Conservation (phyloP, 345 rosid species). For the Gossypium stocksii region DNA sequence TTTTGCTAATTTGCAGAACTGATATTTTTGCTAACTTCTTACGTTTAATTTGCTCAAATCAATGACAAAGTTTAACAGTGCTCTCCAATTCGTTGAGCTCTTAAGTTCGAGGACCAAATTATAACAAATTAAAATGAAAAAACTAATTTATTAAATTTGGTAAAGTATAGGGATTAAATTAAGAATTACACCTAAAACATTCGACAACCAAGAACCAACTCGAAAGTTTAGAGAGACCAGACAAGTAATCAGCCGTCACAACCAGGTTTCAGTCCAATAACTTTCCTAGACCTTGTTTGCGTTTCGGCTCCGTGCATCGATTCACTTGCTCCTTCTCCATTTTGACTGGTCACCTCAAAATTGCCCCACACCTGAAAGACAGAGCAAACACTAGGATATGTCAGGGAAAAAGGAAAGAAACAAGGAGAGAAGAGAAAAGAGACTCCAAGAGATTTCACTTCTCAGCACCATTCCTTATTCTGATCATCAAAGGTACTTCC, state of each 20-base stretch:
- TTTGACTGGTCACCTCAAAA: no score
- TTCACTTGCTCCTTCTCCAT: no score
- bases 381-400: conserved; percentile 19
- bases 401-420: conserved; percentile 57
- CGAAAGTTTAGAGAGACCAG: background rate
- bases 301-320: no score
- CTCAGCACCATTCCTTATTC: conserved; percentile 89
- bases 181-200: background rate
- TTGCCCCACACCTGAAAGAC: background rate
- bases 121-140: no score
- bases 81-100: no score
- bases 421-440: conserved; percentile 67
- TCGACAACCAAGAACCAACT: background rate
- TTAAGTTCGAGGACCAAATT: no score
- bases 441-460: conserved; percentile 75
- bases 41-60: no score
- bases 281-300: no score
- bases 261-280: background rate
- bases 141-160: background rate
- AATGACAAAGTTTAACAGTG: no score
- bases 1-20: no score
- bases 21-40: no score
- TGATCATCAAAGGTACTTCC: conserved; percentile 74
- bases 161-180: background rate
- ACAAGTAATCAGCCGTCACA: background rate